These are phyloP conservation scores for Monosporascus sp. DNA, from an alignment of 2,329 filamentous ascomycete genomes.

Conservation along the genomic window DNA sequence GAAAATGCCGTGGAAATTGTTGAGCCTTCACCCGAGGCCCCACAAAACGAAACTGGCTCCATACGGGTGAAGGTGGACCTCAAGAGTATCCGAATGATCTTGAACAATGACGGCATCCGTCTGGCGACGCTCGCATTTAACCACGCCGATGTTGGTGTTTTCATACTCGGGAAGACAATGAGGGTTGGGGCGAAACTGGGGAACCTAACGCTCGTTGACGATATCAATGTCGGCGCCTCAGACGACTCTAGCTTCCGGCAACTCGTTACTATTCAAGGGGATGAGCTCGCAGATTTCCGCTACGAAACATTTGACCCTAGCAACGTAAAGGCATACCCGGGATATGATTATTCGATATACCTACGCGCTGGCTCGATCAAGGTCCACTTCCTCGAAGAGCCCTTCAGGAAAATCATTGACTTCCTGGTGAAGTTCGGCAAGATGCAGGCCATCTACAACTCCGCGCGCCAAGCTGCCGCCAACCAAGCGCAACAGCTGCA, in stretches of 20 bases:
- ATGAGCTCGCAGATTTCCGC: conserved; percentile 92
- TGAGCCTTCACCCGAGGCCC: conserved; percentile 28
- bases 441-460: conserved; percentile 99
- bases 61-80: conserved; percentile 91
- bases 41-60: conserved; percentile 56
- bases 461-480: conserved; percentile 87
- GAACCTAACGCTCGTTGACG: conserved; percentile 82
- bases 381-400: conserved; percentile 94
- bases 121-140: conserved; percentile 89
- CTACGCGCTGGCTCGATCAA: conserved; percentile 92
- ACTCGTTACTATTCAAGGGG: conserved; percentile 88
- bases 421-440: conserved; percentile 98
- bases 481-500: conserved; percentile 92
- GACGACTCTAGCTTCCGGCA: conserved; percentile 76
- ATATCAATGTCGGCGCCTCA: conserved; percentile 85
- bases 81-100: conserved; percentile 85
- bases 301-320: conserved; percentile 90
- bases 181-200: conserved; percentile 81
- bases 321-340: conserved; percentile 70
- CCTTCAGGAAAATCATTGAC: conserved; percentile 95
- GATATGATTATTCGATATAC: conserved; percentile 88
- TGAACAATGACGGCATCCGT: conserved; percentile 96
- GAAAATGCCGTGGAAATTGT: conserved; percentile 34
- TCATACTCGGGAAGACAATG: conserved; percentile 81
- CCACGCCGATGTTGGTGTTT: conserved; percentile 86